Evolutionary conservation across 2,329 filamentous ascomycete genomes (phyloP), one percentile per base, ranked within the genome.

Genomic region (Zymoseptoria tritici): DNA sequence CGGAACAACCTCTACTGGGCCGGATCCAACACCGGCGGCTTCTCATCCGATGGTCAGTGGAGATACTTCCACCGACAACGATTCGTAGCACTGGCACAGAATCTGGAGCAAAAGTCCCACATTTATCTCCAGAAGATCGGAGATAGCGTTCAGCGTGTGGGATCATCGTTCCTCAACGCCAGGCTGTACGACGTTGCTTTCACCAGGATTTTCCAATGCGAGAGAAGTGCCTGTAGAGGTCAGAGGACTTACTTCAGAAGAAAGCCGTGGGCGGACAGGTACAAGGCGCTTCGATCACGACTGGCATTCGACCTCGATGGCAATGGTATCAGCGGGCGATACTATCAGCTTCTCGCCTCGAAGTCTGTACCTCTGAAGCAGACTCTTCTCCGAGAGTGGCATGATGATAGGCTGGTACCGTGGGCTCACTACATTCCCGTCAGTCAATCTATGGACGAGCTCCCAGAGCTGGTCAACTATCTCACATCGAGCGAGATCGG

Each of bases 11-110:
- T 99, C 63, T 97, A 93, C 80, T 99, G 94, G 94, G 88, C 94
- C 36, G 94, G 94, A 9, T 96, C 91, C 11, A 97, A 93, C 0
- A 97, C 94, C 0, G 94, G 94, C 49, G 94, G 94, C 0, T 97
- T 92, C 77, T 94, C 89, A 65, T 85, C 91, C 62, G 86, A 90
- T 62, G 93, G 93, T n/a, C 91, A 91, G 9, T 99, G 94, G 94
- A 83, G 90, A 61, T 83, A 88, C 7, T 92, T 97, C 71, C 94
- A 99, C 73, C 88, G 94, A 1, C 94, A 99, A 73, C 83, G 86
- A 54, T 83, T 97, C 62, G 90, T 99, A 19, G 86, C 90, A 69
- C 77, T 89, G 16, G 36, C 36, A 16, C 36, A 46, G 36, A 46
- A 46, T 7, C 13, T 46, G 36, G 13, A 46, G 36, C 36, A 16